A percentile compares a stretch with the other conserved stretches of the same genome.
phyloP scores from a whole-genome alignment of 2,329 filamentous ascomycete species.

The Albophoma yamanashiensis region DNA sequence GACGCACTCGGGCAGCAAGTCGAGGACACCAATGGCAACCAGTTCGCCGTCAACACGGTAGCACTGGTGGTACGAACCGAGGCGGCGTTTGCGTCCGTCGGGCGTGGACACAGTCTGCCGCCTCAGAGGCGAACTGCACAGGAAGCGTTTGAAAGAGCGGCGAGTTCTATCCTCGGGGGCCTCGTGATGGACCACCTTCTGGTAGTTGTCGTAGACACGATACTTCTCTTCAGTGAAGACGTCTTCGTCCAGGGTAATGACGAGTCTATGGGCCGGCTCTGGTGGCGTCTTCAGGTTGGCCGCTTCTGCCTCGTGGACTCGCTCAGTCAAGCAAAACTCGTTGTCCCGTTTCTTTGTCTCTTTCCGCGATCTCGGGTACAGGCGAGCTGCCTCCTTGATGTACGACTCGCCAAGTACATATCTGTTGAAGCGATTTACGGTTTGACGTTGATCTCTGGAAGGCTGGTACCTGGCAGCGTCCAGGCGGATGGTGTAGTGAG shows the following conservation, averaged over 20 bases:
- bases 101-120: constrained; percentile 29
- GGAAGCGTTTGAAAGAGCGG: constrained; percentile 57
- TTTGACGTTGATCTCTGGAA: constrained; percentile 62
- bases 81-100: constrained; percentile 39
- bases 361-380: constrained; percentile 57
- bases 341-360: constrained; percentile 52
- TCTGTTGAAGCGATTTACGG: constrained; percentile 66
- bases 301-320: constrained; percentile 60
- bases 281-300: constrained; percentile 43
- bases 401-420: constrained; percentile 61
- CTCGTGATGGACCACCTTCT: constrained; percentile 63
- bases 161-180: constrained; percentile 45
- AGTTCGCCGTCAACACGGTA: constrained; percentile 68
- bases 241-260: constrained; percentile 60
- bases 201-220: constrained; percentile 62
- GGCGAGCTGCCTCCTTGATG: constrained; percentile 48
- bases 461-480: constrained; percentile 55
- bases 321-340: constrained; percentile 54
- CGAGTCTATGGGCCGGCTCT: constrained; percentile 55
- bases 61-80: constrained; percentile 75
- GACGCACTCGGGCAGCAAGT: constrained; percentile 65
- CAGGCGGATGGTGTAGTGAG: constrained; percentile 76
- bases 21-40: constrained; percentile 66
- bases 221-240: constrained; percentile 70
- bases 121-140: constrained; percentile 59